Conservation (phyloP, 2,329 filamentous ascomycete species). For the Curvularia spicifera region DNA sequence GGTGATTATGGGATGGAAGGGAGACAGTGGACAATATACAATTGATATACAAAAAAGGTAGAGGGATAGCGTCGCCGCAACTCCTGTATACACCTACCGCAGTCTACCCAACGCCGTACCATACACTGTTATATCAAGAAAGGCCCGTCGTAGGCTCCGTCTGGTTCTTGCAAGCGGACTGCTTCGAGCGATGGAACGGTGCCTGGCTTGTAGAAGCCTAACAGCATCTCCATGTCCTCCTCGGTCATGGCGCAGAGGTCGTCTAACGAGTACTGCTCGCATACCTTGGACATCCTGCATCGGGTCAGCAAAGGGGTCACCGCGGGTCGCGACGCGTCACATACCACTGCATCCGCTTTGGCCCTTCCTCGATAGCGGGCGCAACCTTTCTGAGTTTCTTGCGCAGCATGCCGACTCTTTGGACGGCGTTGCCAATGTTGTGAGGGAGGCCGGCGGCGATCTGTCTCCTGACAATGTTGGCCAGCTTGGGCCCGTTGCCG, state of each 20-base stretch:
- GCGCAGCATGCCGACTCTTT: slow-evolving; percentile 80
- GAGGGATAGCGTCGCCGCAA: slow-evolving; percentile 15
- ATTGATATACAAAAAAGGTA: slow-evolving; percentile 23
- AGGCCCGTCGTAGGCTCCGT: slow-evolving; percentile 55
- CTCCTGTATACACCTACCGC: slow-evolving; percentile 19
- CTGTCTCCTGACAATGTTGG: slow-evolving; percentile 81
- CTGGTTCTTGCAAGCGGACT: slow-evolving; percentile 50
- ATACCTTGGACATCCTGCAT: slow-evolving; percentile 85
- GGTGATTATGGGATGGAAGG: slow-evolving; percentile 4
- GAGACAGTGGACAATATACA: slow-evolving; percentile 16
- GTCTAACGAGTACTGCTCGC: slow-evolving; percentile 83
- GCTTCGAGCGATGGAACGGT: slow-evolving; percentile 53
- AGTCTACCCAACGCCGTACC: slow-evolving; percentile 20
- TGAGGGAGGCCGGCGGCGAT: slow-evolving; percentile 78
- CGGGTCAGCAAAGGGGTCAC: slow-evolving; percentile 34
- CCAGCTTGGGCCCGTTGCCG: slow-evolving; percentile 90
- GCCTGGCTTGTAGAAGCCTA: slow-evolving; percentile 71
- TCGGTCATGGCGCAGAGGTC: slow-evolving; percentile 84
- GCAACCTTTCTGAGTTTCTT: slow-evolving; percentile 79
- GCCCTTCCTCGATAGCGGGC: slow-evolving; percentile 73
- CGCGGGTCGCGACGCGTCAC: neutral
- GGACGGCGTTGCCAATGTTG: slow-evolving; percentile 84
- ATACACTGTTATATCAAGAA: slow-evolving; percentile 47
- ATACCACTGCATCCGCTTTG: slow-evolving; percentile 89
- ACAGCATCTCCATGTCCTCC: slow-evolving; percentile 79